Evolutionary conservation across 495 filamentous ascomycete genomes (phyloP).

Genomic region (Penicillium manginii): DNA sequence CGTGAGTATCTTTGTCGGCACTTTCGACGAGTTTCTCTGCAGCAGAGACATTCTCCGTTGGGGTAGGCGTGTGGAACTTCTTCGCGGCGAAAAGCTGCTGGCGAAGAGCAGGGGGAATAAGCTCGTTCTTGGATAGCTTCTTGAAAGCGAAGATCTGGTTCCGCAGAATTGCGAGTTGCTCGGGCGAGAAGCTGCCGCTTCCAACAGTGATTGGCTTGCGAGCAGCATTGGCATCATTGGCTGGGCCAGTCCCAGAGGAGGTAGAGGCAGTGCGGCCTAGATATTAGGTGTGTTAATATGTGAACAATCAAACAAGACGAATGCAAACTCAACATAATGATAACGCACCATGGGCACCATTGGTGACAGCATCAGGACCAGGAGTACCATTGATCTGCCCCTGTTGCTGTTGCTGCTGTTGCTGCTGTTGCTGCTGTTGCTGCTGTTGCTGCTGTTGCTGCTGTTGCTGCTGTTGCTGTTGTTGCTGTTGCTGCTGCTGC

Average conservation of each 20-base stretch:
- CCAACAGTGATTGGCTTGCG: conserved; percentile 38
- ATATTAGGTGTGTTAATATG: neutral
- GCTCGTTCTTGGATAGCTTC: conserved; percentile 75
- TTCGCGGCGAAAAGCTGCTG: conserved; percentile 75
- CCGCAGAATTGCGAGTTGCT: conserved; percentile 71
- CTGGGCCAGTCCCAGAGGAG: conserved; percentile 46
- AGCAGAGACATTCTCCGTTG: conserved; percentile 58
- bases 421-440: conserved; percentile 36
- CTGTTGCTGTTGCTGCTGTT: conserved; percentile 45
- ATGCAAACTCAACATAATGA: neutral
- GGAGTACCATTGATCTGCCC: conserved; percentile 35
- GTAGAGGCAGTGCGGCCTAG: conserved; percentile 47
- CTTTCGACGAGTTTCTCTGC: conserved; percentile 58
- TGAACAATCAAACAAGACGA: conserved; percentile 6
- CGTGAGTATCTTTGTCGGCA: conserved; percentile 39
- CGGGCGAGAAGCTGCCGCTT: conserved; percentile 62
- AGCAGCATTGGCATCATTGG: conserved; percentile 29
- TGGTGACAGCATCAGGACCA: conserved; percentile 36
- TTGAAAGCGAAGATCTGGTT: conserved; percentile 85
- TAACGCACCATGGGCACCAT: conserved; percentile 56
- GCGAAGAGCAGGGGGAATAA: conserved; percentile 73
- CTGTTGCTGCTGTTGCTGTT: conserved; percentile 34
- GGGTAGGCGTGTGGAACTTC: conserved; percentile 62
- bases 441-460: conserved; percentile 54
- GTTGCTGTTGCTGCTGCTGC: conserved; percentile 50